Evolutionary conservation across 345 rosid genomes (phyloP), one percentile per base, ranked within the genome.

Genomic region (Mallotus nudiflorus): DNA sequence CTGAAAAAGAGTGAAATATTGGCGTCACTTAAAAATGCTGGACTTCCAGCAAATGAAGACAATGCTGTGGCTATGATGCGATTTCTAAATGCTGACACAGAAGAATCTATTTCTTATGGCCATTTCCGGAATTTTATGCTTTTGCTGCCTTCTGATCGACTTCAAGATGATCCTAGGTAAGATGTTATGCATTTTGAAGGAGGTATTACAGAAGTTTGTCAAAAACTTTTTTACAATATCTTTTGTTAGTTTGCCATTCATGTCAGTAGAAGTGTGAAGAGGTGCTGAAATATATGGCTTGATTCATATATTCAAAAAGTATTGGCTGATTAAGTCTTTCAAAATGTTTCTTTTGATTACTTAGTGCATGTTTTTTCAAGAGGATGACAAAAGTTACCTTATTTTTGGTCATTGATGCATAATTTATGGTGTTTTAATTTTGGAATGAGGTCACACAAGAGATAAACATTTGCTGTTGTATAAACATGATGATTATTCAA

Each of bases 11-110:
- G 99, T 82, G 96, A 90, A 86, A 88, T 92, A 80, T 69, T 95
- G 84, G 93, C 95, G 72, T 95, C 98, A 29, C 82, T 95, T 2
- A 78, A 87, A 70, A 88, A 89, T 83, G 86, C 97, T 44, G 97
- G 97, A 65, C 96, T 92, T 83, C 99, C 99, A 1, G 97, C 94
- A 18, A 95, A 90, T 80, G 98, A 90, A 80, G 97, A 92, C 75
- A 89, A 90, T 81, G 99, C 98, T 75, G 85, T 82, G 76, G 96
- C 97, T 27, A 95, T 95, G 99, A 95, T 92, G 99, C 85, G 88
- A 56, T 92, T 90, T 77, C 80, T 95, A 75, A 93, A 89, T 80
- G 92, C 85, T 15, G 99, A 90, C 75, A 85, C 91, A 0, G 98
- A 88, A 74, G 97, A 83, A 86, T 95, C 98, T 73, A 89, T 95